Evolutionary conservation across 495 filamentous ascomycete species (phyloP).

Genomic region (Parmelia sp.): DNA sequence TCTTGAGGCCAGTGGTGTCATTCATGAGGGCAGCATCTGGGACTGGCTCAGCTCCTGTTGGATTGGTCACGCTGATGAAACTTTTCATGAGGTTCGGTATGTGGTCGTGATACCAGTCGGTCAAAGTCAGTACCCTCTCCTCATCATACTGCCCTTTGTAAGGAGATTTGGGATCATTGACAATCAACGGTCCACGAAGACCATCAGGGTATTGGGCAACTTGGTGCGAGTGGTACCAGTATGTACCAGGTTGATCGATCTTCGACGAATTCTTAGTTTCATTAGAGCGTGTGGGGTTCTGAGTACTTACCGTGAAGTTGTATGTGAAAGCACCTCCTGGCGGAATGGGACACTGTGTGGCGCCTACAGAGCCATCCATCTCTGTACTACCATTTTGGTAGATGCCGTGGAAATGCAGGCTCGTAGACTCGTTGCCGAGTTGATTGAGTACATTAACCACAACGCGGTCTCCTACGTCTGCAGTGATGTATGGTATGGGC

Average conservation of each 20-base stretch:
- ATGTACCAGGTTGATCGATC: slow-evolving; percentile 70
- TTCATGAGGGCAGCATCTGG: slow-evolving; percentile 65
- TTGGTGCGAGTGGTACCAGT: slow-evolving; percentile 80
- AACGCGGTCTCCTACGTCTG: slow-evolving; percentile 63
- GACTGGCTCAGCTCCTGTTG: slow-evolving; percentile 53
- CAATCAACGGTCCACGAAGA: slow-evolving; percentile 62
- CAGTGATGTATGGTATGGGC: slow-evolving; percentile 65
- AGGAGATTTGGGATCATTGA: slow-evolving; percentile 62
- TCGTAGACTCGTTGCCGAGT: slow-evolving; percentile 66
- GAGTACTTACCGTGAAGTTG: slow-evolving; percentile 58
- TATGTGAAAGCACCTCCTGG: slow-evolving; percentile 60
- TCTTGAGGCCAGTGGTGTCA: slow-evolving; percentile 44
- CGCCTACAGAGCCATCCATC: slow-evolving; percentile 62
- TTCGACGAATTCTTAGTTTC: slow-evolving; percentile 25
- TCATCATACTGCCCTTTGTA: slow-evolving; percentile 60
- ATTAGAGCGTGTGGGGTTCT: no score
- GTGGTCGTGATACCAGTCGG: slow-evolving; percentile 57
- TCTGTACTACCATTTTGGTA: slow-evolving; percentile 55
- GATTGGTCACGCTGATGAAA: slow-evolving; percentile 51
- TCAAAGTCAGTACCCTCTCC: slow-evolving; percentile 56
- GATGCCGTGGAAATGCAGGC: slow-evolving; percentile 70
- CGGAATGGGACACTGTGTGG: slow-evolving; percentile 57
- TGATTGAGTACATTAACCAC: slow-evolving; percentile 69
- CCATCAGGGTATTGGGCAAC: slow-evolving; percentile 75
- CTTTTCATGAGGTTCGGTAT: slow-evolving; percentile 46